These are phyloP conservation scores for Dissophora ornata DNA, from an alignment of 192 early-diverging fungal genomes.

Conservation along the genomic window DNA sequence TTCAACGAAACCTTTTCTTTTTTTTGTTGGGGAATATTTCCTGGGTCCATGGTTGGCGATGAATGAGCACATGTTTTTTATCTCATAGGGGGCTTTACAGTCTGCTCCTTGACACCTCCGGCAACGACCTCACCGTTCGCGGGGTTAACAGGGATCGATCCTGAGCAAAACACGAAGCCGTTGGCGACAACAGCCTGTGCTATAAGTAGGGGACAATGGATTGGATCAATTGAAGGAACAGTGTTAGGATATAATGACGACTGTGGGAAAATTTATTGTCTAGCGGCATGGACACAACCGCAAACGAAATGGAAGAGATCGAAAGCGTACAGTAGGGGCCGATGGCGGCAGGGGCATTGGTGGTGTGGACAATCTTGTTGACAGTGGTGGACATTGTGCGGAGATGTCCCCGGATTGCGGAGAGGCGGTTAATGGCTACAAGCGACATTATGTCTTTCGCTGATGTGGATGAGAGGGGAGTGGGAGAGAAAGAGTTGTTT, in stretches of 20 bases:
- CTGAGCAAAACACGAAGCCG: conserved; percentile 85
- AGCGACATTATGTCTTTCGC: conserved; percentile 16
- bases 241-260: too few relatives aligned
- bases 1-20: too few relatives aligned
- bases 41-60: neutral
- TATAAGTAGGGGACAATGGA: conserved; percentile 15
- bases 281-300: too few relatives aligned
- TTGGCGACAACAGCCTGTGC: conserved; percentile 84
- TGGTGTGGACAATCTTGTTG: conserved; percentile 64
- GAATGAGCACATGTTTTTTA: neutral
- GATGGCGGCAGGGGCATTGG: conserved; percentile 75
- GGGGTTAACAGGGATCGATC: conserved; percentile 81
- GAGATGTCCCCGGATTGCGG: conserved; percentile 52
- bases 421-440: conserved; percentile 51
- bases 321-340: conserved; percentile 78
- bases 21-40: neutral
- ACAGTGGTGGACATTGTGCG: conserved; percentile 21
- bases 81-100: conserved; percentile 53
- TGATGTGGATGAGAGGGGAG: conserved; percentile 14
- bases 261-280: too few relatives aligned
- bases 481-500: conserved; percentile 13
- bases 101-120: conserved; percentile 78
- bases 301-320: too few relatives aligned
- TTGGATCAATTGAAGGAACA: too few relatives aligned
- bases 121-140: conserved; percentile 79